phyloP scores from a whole-genome alignment of 2,329 filamentous ascomycete genomes.

The Aspergillus aculeatinus region DNA sequence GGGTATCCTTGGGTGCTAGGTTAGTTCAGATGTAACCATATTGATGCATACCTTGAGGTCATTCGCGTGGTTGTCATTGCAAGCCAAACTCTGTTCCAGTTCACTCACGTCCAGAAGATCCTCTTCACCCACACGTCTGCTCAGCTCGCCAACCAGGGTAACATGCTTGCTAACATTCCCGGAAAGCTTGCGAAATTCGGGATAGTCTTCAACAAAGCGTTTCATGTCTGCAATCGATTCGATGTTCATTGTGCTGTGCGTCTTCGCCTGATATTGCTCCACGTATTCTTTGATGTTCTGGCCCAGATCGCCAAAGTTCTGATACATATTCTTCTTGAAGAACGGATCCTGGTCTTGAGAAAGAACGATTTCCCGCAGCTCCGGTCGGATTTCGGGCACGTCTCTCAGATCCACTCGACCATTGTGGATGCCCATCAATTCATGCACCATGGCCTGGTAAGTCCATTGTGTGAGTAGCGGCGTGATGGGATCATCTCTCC shows the following conservation, averaged over 20 bases:
- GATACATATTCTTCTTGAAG: slow-evolving; percentile 99
- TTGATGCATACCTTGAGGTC: slow-evolving; percentile 73
- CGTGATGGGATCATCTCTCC: slow-evolving; percentile 91
- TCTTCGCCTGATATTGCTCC: slow-evolving; percentile 95
- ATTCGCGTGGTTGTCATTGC: slow-evolving; percentile 88
- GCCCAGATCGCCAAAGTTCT: slow-evolving; percentile 94
- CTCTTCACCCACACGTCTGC: slow-evolving; percentile 79
- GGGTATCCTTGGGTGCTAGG: neutral
- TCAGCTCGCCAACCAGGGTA: slow-evolving; percentile 89
- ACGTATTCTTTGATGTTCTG: slow-evolving; percentile 99
- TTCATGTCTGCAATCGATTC: slow-evolving; percentile 99
- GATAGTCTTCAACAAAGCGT: slow-evolving; percentile 97
- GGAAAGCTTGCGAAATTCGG: slow-evolving; percentile 93
- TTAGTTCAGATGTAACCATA: neutral
- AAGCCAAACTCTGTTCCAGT: slow-evolving; percentile 92
- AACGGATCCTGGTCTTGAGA: slow-evolving; percentile 98
- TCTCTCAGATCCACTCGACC: slow-evolving; percentile 87
- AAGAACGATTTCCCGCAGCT: slow-evolving; percentile 89
- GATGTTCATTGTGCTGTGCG: slow-evolving; percentile 93
- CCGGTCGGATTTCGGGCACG: slow-evolving; percentile 78
- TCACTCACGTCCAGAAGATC: slow-evolving; percentile 94
- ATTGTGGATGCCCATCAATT: slow-evolving; percentile 88
- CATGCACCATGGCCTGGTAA: slow-evolving; percentile 99
- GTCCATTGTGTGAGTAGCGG: slow-evolving; percentile 97
- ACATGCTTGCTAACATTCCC: slow-evolving; percentile 99